A percentile compares a stretch with the other conserved stretches of the same genome.
These are phyloP conservation scores for Hura crepitans DNA, from an alignment of 441 rosid genomes.

Conservation along the genomic window DNA sequence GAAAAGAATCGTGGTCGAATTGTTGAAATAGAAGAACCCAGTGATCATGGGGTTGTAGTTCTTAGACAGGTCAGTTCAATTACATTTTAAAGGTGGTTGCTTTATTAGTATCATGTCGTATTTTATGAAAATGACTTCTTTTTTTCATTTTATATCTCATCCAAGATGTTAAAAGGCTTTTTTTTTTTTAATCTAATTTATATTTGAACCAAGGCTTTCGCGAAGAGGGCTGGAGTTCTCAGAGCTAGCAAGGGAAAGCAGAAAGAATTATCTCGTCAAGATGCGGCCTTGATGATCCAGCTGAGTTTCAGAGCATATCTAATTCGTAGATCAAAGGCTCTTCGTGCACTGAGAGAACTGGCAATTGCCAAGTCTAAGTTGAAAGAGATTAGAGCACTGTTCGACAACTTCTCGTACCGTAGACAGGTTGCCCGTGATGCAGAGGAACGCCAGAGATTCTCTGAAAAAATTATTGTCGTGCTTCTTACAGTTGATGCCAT, in stretches of 20 bases:
- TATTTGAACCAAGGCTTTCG: conserved; percentile 57
- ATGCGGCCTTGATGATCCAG: conserved; percentile 80
- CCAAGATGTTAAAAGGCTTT: neutral
- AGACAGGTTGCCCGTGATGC: conserved; percentile 58
- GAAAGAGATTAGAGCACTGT: conserved; percentile 74
- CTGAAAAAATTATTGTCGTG: conserved; percentile 77
- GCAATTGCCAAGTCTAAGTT: conserved; percentile 82
- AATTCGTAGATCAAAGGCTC: conserved; percentile 68
- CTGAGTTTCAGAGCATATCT: conserved; percentile 69
- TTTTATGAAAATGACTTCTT: conserved; percentile 1
- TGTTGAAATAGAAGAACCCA: conserved; percentile 63
- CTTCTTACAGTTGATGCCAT: conserved; percentile 91
- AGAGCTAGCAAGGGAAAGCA: conserved; percentile 62
- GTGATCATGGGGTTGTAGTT: conserved; percentile 45
- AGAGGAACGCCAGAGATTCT: conserved; percentile 76
- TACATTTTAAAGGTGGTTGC: neutral
- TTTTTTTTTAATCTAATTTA: neutral
- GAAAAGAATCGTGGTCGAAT: conserved; percentile 35
- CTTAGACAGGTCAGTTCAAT: conserved; percentile 50
- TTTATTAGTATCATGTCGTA: neutral
- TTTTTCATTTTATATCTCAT: neutral
- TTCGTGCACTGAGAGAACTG: conserved; percentile 84
- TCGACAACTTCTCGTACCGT: conserved; percentile 79
- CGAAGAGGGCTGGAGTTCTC: conserved; percentile 53
- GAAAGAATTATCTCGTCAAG: conserved; percentile 64